Evolutionary conservation across 495 filamentous ascomycete genomes (phyloP).

Genomic region (Thozetella sp.): DNA sequence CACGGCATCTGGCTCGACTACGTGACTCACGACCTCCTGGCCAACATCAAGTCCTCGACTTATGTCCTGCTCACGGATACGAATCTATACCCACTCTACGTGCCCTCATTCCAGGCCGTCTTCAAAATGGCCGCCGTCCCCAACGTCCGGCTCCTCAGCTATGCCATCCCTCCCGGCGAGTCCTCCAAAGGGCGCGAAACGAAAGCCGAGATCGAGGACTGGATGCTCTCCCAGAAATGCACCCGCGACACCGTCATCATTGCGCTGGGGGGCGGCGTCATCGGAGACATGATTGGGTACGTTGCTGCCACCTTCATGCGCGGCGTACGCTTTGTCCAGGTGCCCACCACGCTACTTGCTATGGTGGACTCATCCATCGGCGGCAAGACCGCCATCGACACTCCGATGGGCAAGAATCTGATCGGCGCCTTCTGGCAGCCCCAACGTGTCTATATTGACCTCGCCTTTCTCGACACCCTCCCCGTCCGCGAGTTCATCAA

Average conservation of each 20-base stretch:
- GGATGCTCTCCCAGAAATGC: constrained; percentile 91
- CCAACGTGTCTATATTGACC: constrained; percentile 88
- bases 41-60: constrained; percentile 77
- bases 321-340: constrained; percentile 93
- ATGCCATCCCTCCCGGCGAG: constrained; percentile 88
- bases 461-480: constrained; percentile 88
- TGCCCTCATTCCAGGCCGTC: constrained; percentile 69
- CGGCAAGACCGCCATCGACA: constrained; percentile 97
- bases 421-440: constrained; percentile 98
- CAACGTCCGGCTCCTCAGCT: constrained; percentile 76
- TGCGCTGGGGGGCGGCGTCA: constrained; percentile 95
- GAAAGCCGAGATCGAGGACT: constrained; percentile 95
- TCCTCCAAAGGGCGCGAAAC: constrained; percentile 90
- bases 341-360: constrained; percentile 89
- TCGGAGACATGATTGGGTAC: constrained; percentile 97
- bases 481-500: constrained; percentile 95
- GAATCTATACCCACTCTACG: constrained; percentile 82
- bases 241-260: constrained; percentile 94
- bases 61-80: constrained; percentile 97
- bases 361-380: constrained; percentile 99
- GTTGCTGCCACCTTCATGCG: constrained; percentile 98
- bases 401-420: constrained; percentile 94
- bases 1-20: constrained; percentile 87
- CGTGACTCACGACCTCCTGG: constrained; percentile 80
- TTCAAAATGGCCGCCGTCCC: constrained; percentile 62